Evolutionary conservation across 2,329 filamentous ascomycete species (phyloP).

Genomic region (Dothidotthia symphoricarpi): DNA sequence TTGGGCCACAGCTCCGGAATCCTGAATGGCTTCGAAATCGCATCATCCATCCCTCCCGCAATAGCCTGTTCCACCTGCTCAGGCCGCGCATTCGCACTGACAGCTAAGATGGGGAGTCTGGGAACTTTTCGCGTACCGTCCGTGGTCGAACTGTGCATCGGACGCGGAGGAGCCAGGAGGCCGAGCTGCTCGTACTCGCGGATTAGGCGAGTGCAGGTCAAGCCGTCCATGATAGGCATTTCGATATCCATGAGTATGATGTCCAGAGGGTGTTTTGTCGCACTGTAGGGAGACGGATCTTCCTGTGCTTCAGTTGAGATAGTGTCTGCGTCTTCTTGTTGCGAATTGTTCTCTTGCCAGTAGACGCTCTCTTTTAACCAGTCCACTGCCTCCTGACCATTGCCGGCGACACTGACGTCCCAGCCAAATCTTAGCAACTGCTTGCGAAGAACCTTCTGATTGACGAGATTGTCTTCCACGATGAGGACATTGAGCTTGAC

Average conservation of each 20-base stretch:
- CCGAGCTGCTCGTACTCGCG: slow-evolving; percentile 28
- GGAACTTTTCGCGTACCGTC: not conserved
- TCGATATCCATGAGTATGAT: slow-evolving; percentile 37
- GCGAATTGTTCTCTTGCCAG: slow-evolving; percentile 13
- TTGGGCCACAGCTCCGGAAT: slow-evolving; percentile 27
- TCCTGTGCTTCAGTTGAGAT: not conserved
- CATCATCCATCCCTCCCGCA: slow-evolving; percentile 34
- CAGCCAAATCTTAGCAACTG: slow-evolving; percentile 41
- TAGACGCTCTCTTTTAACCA: slow-evolving; percentile 34
- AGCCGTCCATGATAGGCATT: slow-evolving; percentile 39
- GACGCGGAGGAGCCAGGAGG: slow-evolving; percentile 12
- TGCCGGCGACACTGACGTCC: slow-evolving; percentile 38
- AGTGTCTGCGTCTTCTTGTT: not conserved
- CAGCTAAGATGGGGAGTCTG: slow-evolving; percentile 32
- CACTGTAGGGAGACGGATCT: not conserved
- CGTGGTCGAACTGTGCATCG: not conserved
- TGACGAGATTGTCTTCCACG: slow-evolving; percentile 44
- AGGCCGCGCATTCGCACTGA: slow-evolving; percentile 38
- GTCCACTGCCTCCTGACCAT: slow-evolving; percentile 42
- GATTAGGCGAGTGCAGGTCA: slow-evolving; percentile 30
- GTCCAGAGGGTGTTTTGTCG: slow-evolving; percentile 16
- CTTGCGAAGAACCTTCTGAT: slow-evolving; percentile 44
- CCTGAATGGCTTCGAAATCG: slow-evolving; percentile 27
- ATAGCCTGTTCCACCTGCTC: slow-evolving; percentile 34
- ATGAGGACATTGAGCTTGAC: slow-evolving; percentile 28